Conservation (phyloP, 257 asterid species). For the Gentiana dahurica region DNA sequence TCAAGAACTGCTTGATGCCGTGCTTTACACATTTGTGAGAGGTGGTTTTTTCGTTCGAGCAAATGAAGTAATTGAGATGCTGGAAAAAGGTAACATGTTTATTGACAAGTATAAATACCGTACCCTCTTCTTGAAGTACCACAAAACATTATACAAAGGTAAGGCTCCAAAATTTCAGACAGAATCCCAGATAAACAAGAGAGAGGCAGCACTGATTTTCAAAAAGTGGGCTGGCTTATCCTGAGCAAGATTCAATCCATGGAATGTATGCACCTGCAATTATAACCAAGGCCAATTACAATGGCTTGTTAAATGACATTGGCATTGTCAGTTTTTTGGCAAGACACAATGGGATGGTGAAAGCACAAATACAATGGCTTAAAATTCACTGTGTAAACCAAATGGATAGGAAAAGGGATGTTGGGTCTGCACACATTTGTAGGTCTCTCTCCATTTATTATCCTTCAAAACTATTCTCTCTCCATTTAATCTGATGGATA, state of each 20-base stretch:
- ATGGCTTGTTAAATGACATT: too few species aligned
- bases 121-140: constrained; percentile 68
- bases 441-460: too few species aligned
- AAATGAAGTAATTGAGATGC: constrained; percentile 69
- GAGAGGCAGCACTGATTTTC: constrained; percentile 75
- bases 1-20: constrained; percentile 72
- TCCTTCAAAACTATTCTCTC: too few species aligned
- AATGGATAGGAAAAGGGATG: too few species aligned
- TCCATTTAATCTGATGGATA: too few species aligned
- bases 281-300: too few species aligned
- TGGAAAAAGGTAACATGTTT: constrained; percentile 68
- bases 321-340: too few species aligned
- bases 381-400: too few species aligned
- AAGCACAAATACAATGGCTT: too few species aligned
- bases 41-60: constrained; percentile 88
- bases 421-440: too few species aligned
- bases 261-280: background rate
- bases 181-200: constrained; percentile 60
- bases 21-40: constrained; percentile 78
- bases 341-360: too few species aligned
- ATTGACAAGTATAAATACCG: constrained; percentile 86
- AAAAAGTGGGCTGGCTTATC: constrained; percentile 80
- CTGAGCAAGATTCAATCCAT: constrained; percentile 10
- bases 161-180: constrained; percentile 77
- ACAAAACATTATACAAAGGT: constrained; percentile 58